Evolutionary conservation across 2,329 filamentous ascomycete species (phyloP), one percentile per base, ranked within the genome.

Genomic region (Colletotrichum eremochloae): DNA sequence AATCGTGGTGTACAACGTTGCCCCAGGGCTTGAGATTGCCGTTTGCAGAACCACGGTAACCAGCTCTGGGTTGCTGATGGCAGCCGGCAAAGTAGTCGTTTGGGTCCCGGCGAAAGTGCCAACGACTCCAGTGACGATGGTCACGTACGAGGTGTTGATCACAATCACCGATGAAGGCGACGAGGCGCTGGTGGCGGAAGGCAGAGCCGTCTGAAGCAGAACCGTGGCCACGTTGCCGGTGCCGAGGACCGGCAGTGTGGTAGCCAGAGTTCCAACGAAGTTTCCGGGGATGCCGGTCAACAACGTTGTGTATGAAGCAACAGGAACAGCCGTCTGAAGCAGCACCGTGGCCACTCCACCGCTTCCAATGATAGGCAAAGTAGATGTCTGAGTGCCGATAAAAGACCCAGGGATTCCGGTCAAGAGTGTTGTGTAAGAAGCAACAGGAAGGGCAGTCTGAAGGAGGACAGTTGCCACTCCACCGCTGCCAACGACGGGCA

Each of bases 11-110:
- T 68, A 68, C 38, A 31, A 63, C 11, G 24, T 58, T 15, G 52
- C 38, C 24, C 64, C 50, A 6, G 52, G 20, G 24, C 56, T 71
- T 3, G 68, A 36, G 8, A 71, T 62, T 3, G 64, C 64, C 33
- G 68, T 71, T 5, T 71, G 64, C 2, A 71, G 42, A 3, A 71
- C 40, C 18, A 71, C 68, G 11, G 68, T 71, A 11, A 68, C 52
- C 18, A 68, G 20, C 7, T 42, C 64, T 20, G 68, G 68, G 9
- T 61, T 67, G 42, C 24, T 68, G 33, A 33, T 52, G 50, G 50
- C 68, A 29, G 68, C 50, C n/a, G 56, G 36, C 18, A 71, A 36
- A 2, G 68, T 71, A 2, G 57, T 68, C 38, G 64, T 68, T 36
- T 62, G 68, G 24, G 68, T 71, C 5, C 68, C 68, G 8, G 56